Evolutionary conservation across 129 eudicot species (phyloP), one percentile per base, ranked within the genome.

Genomic region (Saussurea involucrata): DNA sequence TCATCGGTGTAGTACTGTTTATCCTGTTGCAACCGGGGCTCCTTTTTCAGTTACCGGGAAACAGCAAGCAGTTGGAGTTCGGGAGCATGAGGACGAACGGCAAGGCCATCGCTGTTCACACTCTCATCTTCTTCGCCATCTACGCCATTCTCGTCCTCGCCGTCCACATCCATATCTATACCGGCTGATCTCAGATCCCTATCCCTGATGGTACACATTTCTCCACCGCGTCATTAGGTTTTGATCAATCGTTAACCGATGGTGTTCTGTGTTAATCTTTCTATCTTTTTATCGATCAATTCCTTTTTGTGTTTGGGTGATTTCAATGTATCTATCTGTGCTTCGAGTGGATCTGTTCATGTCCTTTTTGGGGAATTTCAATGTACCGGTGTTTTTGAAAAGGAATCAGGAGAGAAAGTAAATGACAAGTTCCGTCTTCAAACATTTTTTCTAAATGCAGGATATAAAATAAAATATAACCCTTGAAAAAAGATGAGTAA

Each of bases 1-100:
- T 93, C 5, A 84, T 93, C 63, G 95, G 98, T 63, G 98, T 93
- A 60, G 88, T 93, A 32, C 87, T 93, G 69, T 93, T 93, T 87
- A 74, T 89, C 32, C 78, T 91, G 37, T 75, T 94, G 79, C 92
- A 87, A 34, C 98, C 98, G 11, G 97, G 96, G 0, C 87, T 94
- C 21, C 84, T 94, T 7, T 83, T 94, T 69, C 97, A 94, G 93
- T 42, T 94, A 11, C 98, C 98, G 0, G 98, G 98, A 0, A 82
- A 91, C 83, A 65, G 79, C 84, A 78, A 78, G 25, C 83, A 69
- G 73, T 8, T 94, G 28, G 97, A 94, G 86, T 94, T 94, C n/a
- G 96, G 97, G 13, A 85, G 89, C 89, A 87, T 91, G 93, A 85
- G 81, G 85, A 94, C 98, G 46, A 91, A 89, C 71, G 93, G 98